Conservation (phyloP, 2,329 filamentous ascomycete genomes). For the Beauveria caledonica region DNA sequence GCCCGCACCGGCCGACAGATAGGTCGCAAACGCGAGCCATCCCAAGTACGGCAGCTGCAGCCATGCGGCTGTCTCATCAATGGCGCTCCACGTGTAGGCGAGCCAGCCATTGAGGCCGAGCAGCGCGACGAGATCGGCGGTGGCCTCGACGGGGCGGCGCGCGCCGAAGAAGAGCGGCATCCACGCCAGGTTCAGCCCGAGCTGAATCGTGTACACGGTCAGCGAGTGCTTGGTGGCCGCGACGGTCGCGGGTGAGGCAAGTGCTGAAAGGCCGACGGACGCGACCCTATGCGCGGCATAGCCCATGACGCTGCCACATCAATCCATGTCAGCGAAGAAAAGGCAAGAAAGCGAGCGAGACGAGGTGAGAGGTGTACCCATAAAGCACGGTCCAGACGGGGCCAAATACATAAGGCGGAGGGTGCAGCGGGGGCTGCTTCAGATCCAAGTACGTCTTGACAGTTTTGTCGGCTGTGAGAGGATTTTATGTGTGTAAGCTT, state of each 20-base stretch:
- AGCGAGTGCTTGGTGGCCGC: conserved; percentile 57
- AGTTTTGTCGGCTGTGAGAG: conserved; percentile 42
- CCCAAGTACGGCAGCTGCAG: conserved; percentile 72
- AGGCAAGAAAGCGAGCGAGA: conserved; percentile 5
- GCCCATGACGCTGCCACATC: conserved; percentile 58
- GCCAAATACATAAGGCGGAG: conserved; percentile 54
- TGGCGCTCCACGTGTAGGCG: conserved; percentile 64
- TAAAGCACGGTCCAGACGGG: conserved; percentile 62
- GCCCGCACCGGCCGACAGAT: conserved; percentile 64
- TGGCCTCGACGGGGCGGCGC: conserved; percentile 64
- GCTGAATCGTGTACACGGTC: conserved; percentile 77
- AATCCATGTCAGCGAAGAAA: neutral
- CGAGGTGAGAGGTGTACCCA: conserved; percentile 28
- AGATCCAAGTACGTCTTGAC: conserved; percentile 56
- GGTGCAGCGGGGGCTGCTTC: conserved; percentile 58
- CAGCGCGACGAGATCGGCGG: conserved; percentile 65
- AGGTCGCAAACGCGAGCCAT: conserved; percentile 84
- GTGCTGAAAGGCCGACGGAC: conserved; percentile 51
- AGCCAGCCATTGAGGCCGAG: conserved; percentile 66
- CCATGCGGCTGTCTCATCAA: conserved; percentile 67
- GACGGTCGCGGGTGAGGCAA: conserved; percentile 44
- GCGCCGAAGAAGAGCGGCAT: conserved; percentile 89
- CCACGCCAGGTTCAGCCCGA: conserved; percentile 79
- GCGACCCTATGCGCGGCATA: conserved; percentile 79
- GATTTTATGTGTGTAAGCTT: neutral